Conservation (phyloP, 1,284 basidiomycete genomes). For the Ceraceosorus bombacis region DNA sequence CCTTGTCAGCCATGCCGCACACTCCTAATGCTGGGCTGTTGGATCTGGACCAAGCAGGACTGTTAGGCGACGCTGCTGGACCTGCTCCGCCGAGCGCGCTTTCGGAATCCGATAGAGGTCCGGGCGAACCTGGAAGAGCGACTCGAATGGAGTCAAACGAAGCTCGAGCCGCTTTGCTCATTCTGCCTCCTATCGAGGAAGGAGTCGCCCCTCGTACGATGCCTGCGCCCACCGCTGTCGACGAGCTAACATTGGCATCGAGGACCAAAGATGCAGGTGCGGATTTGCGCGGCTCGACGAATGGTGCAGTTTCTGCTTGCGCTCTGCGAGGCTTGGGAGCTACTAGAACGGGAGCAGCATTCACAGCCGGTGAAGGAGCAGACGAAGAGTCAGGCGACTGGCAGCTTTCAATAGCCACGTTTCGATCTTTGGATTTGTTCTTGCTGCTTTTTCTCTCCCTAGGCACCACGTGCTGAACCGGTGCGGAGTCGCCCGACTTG, state of each 20-base stretch:
- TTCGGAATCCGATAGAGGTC: too few species aligned
- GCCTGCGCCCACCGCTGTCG: background rate
- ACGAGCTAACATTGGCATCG: background rate
- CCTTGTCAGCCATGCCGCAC: slow-evolving; percentile 3
- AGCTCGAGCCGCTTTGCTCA: background rate
- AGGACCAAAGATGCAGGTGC: background rate
- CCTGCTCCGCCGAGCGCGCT: too few species aligned
- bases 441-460: background rate
- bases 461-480: background rate
- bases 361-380: background rate
- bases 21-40: slow-evolving; percentile 7
- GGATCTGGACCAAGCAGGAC: background rate
- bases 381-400: slow-evolving; percentile 3
- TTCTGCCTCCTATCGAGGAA: background rate
- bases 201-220: background rate
- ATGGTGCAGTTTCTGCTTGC: background rate
- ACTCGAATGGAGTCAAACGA: background rate
- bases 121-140: too few species aligned
- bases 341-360: background rate
- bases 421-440: background rate
- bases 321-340: background rate
- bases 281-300: background rate
- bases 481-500: background rate
- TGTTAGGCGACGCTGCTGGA: too few species aligned
- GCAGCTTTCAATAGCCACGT: background rate